phyloP scores from a whole-genome alignment of 805 yeast genomes.

The Lachancea fermentati region DNA sequence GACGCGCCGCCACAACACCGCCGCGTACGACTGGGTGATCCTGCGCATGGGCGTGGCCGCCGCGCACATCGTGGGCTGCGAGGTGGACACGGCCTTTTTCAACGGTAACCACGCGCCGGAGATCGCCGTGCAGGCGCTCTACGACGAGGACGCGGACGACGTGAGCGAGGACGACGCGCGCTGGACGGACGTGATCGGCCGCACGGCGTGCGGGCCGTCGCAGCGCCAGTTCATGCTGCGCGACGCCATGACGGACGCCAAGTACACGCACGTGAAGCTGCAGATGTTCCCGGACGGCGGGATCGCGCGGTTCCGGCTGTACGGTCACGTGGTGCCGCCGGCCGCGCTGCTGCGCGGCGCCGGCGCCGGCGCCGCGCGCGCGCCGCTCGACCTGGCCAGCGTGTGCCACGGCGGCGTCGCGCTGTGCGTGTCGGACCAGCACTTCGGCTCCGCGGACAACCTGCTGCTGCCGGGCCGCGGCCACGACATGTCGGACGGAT shows the following conservation, averaged over 20 bases:
- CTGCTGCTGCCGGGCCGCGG: constrained; percentile 91
- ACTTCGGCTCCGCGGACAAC: constrained; percentile 89
- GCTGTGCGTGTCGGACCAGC: constrained; percentile 80
- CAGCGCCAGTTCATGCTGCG: constrained; percentile 80
- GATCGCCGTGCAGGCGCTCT: constrained; percentile 75
- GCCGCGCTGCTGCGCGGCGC: constrained; percentile 4
- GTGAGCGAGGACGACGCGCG: constrained; percentile 30
- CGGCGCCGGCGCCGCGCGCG: constrained; percentile 8
- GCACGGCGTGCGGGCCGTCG: constrained; percentile 81
- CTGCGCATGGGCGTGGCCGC: constrained; percentile 73
- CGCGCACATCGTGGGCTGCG: constrained; percentile 76
- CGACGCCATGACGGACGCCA: constrained; percentile 46
- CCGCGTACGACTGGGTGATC: constrained; percentile 82
- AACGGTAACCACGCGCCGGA: constrained; percentile 93
- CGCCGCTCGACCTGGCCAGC: constrained; percentile 63
- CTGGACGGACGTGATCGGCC: constrained; percentile 71
- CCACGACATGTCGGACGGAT: constrained; percentile 94
- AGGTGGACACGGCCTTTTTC: constrained; percentile 90
- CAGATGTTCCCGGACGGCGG: constrained; percentile 99
- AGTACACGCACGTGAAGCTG: constrained; percentile 74
- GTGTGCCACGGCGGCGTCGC: constrained; percentile 89
- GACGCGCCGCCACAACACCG: constrained; percentile 86
- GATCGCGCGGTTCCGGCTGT: constrained; percentile 87
- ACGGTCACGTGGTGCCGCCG: constrained; percentile 73
- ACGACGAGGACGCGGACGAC: constrained; percentile 29